Evolutionary conservation across 768 basidiomycete genomes (phyloP), one percentile per base, ranked within the genome.

Genomic region (Lactarius evosmus): DNA sequence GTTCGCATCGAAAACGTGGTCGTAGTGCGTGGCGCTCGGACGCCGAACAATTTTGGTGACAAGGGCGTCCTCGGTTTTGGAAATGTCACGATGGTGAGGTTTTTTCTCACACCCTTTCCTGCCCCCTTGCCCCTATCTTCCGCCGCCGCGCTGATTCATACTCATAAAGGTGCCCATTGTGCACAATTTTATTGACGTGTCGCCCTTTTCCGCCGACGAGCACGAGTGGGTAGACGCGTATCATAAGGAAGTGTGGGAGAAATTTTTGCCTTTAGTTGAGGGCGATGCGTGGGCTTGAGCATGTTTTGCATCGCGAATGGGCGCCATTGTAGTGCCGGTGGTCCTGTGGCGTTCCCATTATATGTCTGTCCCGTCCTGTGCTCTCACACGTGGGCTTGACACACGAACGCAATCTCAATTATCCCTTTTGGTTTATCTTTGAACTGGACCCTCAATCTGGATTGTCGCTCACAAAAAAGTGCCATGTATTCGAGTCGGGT

Each of bases 1-100:
- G 93, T 98, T 69, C 87, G 97, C 4, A 92, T 96, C 69, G 96
- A 99, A 76, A 94, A 85, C 74, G 82, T 98, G 49, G 85, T 95
- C 25, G 78, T 96, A 22, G 89, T 96, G 4, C 80, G 83, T 55
- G 82, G 86, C 49, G 87, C 75, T 12, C 74, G 87, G 58, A 93
- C 93, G 1, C 83, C 79, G 8, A 83, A 85, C 71, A 82, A 83
- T 67, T 98, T 95, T 72, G 93, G 91, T 1, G 84, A 85, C 22
- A 89, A 89, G 67, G 91, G 88, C 1, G 98, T 86, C 75, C 81
- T 97, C 33, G 82, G 85, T 2, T 90, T 96, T 66, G 96, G 98
- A 75, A 79, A 82, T 60, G 80, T 98, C 61, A 98, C 95, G 0
- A 84, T 96, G 83, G 95, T 95, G 53, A 54, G 87, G 74, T 11